phyloP scores from a whole-genome alignment of 306 rosid genomes.

The Malus orientalis region DNA sequence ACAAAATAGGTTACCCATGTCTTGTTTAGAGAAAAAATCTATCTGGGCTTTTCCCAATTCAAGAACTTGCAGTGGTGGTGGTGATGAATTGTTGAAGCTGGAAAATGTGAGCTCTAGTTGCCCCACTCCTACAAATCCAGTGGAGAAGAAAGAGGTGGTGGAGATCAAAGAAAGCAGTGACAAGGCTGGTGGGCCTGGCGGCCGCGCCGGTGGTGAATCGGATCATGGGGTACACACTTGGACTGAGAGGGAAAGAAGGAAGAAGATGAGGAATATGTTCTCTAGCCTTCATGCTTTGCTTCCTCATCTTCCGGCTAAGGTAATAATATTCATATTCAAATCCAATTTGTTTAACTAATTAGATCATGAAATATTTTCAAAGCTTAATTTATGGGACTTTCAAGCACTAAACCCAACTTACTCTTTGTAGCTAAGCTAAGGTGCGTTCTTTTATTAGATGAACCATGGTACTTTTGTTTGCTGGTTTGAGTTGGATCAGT shows the following conservation, averaged over 20 bases:
- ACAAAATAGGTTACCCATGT: background rate
- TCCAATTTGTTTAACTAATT: background rate
- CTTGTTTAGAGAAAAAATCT: background rate
- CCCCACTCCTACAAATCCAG: background rate
- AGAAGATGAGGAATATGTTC: constrained; percentile 66
- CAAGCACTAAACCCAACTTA: too few species aligned
- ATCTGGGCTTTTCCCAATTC: background rate
- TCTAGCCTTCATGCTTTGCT: constrained; percentile 55
- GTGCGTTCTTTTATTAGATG: too few species aligned
- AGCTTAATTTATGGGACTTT: too few species aligned
- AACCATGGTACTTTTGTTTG: too few species aligned
- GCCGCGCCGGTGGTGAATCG: background rate
- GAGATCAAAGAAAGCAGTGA: background rate
- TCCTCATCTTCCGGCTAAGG: constrained; percentile 65
- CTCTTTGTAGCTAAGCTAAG: too few species aligned
- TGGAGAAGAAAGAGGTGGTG: background rate
- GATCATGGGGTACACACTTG: constrained; percentile 46
- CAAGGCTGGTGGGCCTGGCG: background rate
- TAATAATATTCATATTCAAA: background rate
- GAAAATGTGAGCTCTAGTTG: constrained; percentile 2
- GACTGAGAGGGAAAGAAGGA: constrained; percentile 68
- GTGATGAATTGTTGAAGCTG: background rate
- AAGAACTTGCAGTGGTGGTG: background rate
- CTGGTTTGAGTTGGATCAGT: too few species aligned
- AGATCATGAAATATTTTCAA: too few species aligned